Evolutionary conservation across 2,329 filamentous ascomycete genomes (phyloP).

Genomic region (Plenodomus tracheiphilus): DNA sequence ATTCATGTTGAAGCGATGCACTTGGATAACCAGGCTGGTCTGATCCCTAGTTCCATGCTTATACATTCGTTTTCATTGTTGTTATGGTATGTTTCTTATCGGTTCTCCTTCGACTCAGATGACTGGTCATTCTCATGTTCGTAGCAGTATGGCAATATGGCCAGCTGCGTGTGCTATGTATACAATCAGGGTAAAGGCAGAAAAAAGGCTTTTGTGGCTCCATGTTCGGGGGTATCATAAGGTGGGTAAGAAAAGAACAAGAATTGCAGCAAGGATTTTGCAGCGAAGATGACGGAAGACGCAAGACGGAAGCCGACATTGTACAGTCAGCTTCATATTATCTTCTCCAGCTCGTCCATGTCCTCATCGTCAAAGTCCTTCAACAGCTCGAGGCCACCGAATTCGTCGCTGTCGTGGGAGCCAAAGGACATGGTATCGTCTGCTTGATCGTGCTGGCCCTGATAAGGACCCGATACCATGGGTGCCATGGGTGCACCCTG

Average conservation of each 20-base stretch:
- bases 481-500: not conserved
- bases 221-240: too few relatives aligned
- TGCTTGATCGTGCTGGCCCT: slow-evolving; percentile 5
- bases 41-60: too few relatives aligned
- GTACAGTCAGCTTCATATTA: not conserved
- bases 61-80: too few relatives aligned
- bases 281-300: not conserved
- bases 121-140: too few relatives aligned
- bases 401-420: slow-evolving; percentile 22
- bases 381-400: slow-evolving; percentile 38
- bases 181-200: too few relatives aligned
- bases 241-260: not conserved
- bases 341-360: slow-evolving; percentile 15
- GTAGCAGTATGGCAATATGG: too few relatives aligned
- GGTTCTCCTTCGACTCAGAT: too few relatives aligned
- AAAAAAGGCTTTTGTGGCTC: too few relatives aligned
- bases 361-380: slow-evolving; percentile 35
- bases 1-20: too few relatives aligned
- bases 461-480: not conserved
- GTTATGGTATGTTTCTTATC: too few relatives aligned
- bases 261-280: not conserved
- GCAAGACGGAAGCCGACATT: not conserved
- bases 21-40: too few relatives aligned
- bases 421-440: slow-evolving; percentile 16
- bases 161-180: too few relatives aligned